phyloP scores from a whole-genome alignment of 768 basidiomycete genomes.

The Mycena rebaudengoi region DNA sequence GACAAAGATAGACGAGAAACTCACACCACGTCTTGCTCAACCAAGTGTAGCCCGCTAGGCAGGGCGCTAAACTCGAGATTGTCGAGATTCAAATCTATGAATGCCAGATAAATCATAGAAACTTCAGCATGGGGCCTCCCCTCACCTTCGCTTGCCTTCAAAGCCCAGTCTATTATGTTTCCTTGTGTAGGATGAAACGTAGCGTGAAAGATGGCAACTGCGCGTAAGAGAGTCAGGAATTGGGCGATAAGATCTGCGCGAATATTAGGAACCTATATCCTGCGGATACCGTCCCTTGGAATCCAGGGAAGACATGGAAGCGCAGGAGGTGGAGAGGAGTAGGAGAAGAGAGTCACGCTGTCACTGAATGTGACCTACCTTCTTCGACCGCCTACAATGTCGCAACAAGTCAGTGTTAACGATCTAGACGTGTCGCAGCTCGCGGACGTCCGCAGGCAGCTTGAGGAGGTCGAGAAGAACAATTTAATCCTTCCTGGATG shows the following conservation, averaged over 20 bases:
- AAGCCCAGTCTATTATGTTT: constrained; percentile 81
- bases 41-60: constrained; percentile 82
- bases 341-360: constrained; percentile 11
- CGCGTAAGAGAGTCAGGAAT: neutral
- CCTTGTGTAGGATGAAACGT: constrained; percentile 88
- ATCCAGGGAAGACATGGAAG: constrained; percentile 26
- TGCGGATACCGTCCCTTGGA: constrained; percentile 46
- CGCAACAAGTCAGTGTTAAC: constrained; percentile 78
- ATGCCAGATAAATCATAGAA: neutral
- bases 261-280: constrained; percentile 57
- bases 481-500: neutral
- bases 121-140: constrained; percentile 19
- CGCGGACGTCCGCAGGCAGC: constrained; percentile 86
- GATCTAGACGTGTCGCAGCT: constrained; percentile 91
- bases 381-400: constrained; percentile 41
- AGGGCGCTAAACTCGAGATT: constrained; percentile 83
- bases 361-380: constrained; percentile 11
- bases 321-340: constrained; percentile 6
- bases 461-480: constrained; percentile 79
- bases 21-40: constrained; percentile 84
- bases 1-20: constrained; percentile 32
- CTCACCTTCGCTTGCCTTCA: constrained; percentile 75
- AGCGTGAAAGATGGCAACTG: constrained; percentile 85
- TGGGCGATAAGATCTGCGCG: neutral
- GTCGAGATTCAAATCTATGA: constrained; percentile 68